Evolutionary conservation across 495 filamentous ascomycete species (phyloP), one percentile per base, ranked within the genome.

Genomic region (Penicillium lagena): DNA sequence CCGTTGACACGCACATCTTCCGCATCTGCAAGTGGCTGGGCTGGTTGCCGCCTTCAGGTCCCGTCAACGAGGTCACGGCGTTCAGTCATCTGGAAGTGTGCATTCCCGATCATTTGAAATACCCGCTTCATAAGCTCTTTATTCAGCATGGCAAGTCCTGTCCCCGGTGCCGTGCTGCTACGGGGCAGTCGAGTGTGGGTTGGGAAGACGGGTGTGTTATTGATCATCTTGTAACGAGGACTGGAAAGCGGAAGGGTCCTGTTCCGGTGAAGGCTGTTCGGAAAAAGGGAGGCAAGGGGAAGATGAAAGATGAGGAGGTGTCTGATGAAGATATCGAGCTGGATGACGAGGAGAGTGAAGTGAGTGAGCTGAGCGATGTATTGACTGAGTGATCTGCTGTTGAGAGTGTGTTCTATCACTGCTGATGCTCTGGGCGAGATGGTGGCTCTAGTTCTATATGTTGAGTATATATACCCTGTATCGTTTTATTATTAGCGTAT

Each of bases 71-170:
- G 17, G 77, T 90, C 37, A 79, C 80, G 12, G 82, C 86, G 0
- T 96, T 87, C 60, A 75, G 75, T 14, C 93, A 98, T 57, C 77
- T 84, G 29, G 90, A 98, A 33, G 80, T 86, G 12, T 74, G 77
- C 7, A 80, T 96, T 29, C 91, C 91, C 1, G 80, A 95, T 54
- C 76, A 88, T 35, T 66, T 94, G 15, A 98, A 97, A 62, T 97
- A 96, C 51, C 72, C 82, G 2, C 76, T 97, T 5, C 93, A 98
- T 61, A 80, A 89, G 50, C 71, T 96, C 0, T 80, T 98, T 35
- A 91, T 96, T 41, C 75, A 75, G 3, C 93, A 98, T 64, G 93
- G 93, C 1, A 85, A 87, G 58, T 69, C 65, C 0, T 98, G 93
- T 67, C 77, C 76, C 5, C 74, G 86, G 41, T 98, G 93, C 57